Base-by-base conservation (phyloP, 179 eudicot genomes). In the Silene coronaria region DNA sequence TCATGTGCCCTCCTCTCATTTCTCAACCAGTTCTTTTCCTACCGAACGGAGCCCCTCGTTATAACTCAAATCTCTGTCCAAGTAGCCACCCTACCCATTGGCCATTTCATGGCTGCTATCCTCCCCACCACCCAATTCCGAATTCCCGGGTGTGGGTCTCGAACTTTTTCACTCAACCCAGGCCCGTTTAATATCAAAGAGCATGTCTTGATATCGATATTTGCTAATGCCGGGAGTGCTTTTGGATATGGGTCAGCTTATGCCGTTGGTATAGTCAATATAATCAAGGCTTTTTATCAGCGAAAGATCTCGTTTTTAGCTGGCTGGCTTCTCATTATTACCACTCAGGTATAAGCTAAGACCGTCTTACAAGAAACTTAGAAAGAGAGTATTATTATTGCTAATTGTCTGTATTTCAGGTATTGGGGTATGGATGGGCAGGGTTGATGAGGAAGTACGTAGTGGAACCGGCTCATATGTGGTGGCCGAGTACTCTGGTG, bases 391-490 rank as follows among this genome's bases (percentile, higher is more conserved):
- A 34, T 34, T 32, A 34, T 34, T 34, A 2, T 6, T 34, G 7
- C 38, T 34, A 34, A 34, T 34, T 34, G 38, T 34, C 6, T 59
- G 64, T 59, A 23, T 32, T 19, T 3, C 88, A 92, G 97, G 97
- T 92, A 10, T 73, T 92, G 65, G 97, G 97, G 72, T 92, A 92
- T 34, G 97, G 97, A 0, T 92, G 97, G 96, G 96, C 97, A 0
- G 97, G 96, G 51, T 71, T 92, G 30, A 71, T 90, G 80, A 89
- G 96, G 78, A 89, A 86, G 67, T 90, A 85, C 32, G 97, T 92
- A 58, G 92, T 92, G n/a, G 97, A 92, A 80, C 97, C 96, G 4
- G 92, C 96, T 3, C 90, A 90, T 46, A 92, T 92, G 97, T 92
- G 97, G 97, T 90, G 96, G 97, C 97, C 97, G 12, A 79, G 80